Conservation (phyloP, 1,284 basidiomycete genomes). For the Boletus sp. region DNA sequence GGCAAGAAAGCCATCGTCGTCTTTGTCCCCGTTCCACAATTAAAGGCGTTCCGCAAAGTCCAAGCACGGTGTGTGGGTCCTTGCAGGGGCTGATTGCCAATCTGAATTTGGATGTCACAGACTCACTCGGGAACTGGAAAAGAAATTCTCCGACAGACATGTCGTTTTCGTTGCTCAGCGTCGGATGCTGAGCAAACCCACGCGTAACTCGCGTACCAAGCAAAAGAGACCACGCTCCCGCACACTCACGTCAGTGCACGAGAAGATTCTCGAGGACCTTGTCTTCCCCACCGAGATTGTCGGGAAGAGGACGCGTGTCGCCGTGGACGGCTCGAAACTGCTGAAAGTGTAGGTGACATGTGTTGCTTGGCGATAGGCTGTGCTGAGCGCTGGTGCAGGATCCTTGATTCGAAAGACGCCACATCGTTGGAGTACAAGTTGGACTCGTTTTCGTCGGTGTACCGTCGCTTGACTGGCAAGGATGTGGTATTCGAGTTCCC, state of each 20-base stretch:
- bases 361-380: conserved; percentile 11
- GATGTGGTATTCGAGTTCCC: conserved; percentile 92
- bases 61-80: conserved; percentile 81
- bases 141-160: conserved; percentile 99
- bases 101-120: conserved; percentile 44
- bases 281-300: conserved; percentile 99
- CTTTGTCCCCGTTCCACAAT: conserved; percentile 96
- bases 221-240: conserved; percentile 98
- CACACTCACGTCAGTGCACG: conserved; percentile 97
- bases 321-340: conserved; percentile 88
- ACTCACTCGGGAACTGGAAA: conserved; percentile 98
- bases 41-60: conserved; percentile 99
- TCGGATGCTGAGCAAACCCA: conserved; percentile 97
- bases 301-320: conserved; percentile 94
- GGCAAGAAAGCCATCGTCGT: conserved; percentile 99
- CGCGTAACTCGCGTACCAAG: conserved; percentile 87
- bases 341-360: conserved; percentile 82
- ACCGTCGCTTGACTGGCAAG: conserved; percentile 93
- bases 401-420: conserved; percentile 98
- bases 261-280: conserved; percentile 98
- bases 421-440: conserved; percentile 99
- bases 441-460: conserved; percentile 93
- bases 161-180: conserved; percentile 99
- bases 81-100: background rate
- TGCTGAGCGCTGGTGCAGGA: conserved; percentile 49